Evolutionary conservation across 805 yeast genomes (phyloP), one percentile per base, ranked within the genome.

Genomic region (Lipomyces chichibuensis): DNA sequence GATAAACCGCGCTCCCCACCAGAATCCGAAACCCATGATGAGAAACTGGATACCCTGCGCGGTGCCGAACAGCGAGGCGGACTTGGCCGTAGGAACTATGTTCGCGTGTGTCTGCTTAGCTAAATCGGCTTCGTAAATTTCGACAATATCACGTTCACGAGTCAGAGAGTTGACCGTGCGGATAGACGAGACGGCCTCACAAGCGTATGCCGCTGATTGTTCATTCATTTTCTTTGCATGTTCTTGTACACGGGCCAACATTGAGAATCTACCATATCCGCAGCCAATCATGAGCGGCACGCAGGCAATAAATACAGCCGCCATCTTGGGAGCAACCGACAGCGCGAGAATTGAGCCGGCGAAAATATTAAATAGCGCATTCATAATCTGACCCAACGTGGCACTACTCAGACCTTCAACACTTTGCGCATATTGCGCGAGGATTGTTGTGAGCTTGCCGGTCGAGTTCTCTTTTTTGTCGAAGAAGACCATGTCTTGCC

Each of bases 141-240:
- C 74, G 49, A 73, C 69, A 11, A 80, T 81, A n/a, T 77, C 77
- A 29, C 71, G 74, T 62, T 80, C 83, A 9, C 83, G 77, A 7
- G 83, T 80, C 56, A 80, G 68, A 13, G 82, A 72, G 55, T 76
- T 77, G 11, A 80, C 83, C 5, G 83, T 80, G 14, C 83, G 76
- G n/a, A 81, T 79, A 2, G 83, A 77, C 17, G 77, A 68, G 11
- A 80, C 77, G 57, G 76, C 77, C 65, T 80, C 81, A 56, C 82
- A 77, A 7, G 83, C 83, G 72, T 76, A 77, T 20, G 79, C 69
- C 13, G 82, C 81, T 25, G 81, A 77, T 33, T 73, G 70, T 62
- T 79, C 80, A 60, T 79, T 79, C 9, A 76, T 80, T 39, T 71
- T 70, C 59, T 78, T 77, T 6, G 79, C 77, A 20, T 79, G 74